Percentiles rank a stretch among this genome's conserved stretches.
Evolutionary conservation across 257 asterid species (phyloP).

Genomic region (Jasminum sambac): DNA sequence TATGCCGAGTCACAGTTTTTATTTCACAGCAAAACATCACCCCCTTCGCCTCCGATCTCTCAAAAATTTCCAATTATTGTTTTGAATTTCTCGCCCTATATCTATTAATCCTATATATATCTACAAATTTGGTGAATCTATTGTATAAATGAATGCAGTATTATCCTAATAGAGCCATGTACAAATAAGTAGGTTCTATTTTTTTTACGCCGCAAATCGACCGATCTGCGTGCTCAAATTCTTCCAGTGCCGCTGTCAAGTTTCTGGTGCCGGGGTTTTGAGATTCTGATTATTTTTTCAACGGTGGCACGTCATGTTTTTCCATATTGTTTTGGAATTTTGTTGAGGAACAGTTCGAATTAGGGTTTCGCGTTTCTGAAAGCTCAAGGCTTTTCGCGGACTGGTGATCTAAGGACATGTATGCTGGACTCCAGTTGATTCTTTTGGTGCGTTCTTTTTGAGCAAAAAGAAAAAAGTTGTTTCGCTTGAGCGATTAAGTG

Average conservation of each 20-base stretch:
- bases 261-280: slow-evolving; percentile 24
- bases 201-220: slow-evolving; percentile 50
- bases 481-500: background rate
- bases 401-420: background rate
- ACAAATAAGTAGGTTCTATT: background rate
- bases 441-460: background rate
- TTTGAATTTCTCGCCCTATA: slow-evolving; percentile 21
- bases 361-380: slow-evolving; percentile 61
- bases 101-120: background rate
- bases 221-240: slow-evolving; percentile 53
- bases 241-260: slow-evolving; percentile 32
- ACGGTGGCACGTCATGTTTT: slow-evolving; percentile 21
- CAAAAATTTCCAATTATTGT: slow-evolving; percentile 26
- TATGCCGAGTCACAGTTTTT: slow-evolving; percentile 37
- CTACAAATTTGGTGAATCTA: background rate
- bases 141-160: background rate
- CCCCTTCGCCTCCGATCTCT: slow-evolving; percentile 37
- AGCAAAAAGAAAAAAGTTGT: background rate
- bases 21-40: slow-evolving; percentile 28
- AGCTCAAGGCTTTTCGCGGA: background rate
- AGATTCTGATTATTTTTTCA: slow-evolving; percentile 28
- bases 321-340: slow-evolving; percentile 23
- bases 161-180: background rate
- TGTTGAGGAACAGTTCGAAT: slow-evolving; percentile 24
- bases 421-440: background rate